phyloP scores from a whole-genome alignment of 2,329 filamentous ascomycete species.

The Xylariaceae sp. region DNA sequence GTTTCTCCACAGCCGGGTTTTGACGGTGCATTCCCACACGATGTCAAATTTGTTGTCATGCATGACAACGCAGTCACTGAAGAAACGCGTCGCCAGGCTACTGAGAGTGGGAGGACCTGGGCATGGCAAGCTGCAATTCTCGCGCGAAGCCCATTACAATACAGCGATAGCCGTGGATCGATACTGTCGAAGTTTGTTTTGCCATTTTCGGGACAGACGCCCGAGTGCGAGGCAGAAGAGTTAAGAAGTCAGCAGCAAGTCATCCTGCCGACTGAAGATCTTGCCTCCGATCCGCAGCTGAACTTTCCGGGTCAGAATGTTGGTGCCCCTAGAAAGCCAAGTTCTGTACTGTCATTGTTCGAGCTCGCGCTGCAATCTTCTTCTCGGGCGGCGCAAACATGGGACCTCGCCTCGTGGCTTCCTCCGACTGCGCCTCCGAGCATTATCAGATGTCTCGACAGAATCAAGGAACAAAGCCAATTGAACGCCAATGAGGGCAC shows the following conservation, averaged over 20 bases:
- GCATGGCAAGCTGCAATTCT: constrained; percentile 22
- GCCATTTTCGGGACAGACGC: constrained; percentile 9
- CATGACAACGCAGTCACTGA: constrained; percentile 1
- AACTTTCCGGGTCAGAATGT: constrained; percentile 9
- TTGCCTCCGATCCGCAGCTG: constrained; percentile 16
- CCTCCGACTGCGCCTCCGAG: constrained; percentile 39
- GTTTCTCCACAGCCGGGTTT: constrained; percentile 5
- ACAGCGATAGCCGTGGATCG: constrained; percentile 30
- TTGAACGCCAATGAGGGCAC: constrained; percentile 41
- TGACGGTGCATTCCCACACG: neutral
- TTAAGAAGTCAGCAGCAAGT: neutral
- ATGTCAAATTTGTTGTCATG: neutral
- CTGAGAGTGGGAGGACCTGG: neutral
- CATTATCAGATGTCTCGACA: constrained; percentile 40
- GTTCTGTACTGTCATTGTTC: constrained; percentile 47
- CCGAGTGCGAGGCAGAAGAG: neutral
- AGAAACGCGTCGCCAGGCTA: neutral
- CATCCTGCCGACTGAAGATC: constrained; percentile 24
- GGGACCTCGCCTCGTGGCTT: constrained; percentile 43
- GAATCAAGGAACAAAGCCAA: constrained; percentile 41
- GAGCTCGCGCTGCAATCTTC: constrained; percentile 50
- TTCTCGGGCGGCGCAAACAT: constrained; percentile 41
- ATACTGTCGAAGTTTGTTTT: constrained; percentile 28
- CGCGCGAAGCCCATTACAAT: constrained; percentile 32
- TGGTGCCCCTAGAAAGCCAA: constrained; percentile 16